Percentiles rank a stretch among this genome's conserved stretches.
Evolutionary conservation across 208 protist genomes (phyloP).

Genomic region (Crithidia fasciculata): DNA sequence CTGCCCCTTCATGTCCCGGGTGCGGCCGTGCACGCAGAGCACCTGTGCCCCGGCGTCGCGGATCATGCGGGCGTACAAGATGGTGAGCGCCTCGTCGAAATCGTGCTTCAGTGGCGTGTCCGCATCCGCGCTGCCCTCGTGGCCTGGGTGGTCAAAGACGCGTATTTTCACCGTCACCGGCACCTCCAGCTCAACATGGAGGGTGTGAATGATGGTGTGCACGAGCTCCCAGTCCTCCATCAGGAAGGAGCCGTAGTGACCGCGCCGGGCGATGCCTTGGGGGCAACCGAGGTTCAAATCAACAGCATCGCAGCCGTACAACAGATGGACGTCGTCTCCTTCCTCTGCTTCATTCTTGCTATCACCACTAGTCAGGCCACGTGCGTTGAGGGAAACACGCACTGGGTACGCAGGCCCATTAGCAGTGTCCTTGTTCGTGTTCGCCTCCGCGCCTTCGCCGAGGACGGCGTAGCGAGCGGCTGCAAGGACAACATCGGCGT

Average conservation of each 20-base stretch:
- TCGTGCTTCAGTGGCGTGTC: constrained; percentile 10
- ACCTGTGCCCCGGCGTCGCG: constrained; percentile 81
- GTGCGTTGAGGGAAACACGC: neutral
- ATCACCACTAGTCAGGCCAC: too few relatives aligned
- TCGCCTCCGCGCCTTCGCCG: constrained; percentile 38
- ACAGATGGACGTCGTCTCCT: constrained; percentile 1
- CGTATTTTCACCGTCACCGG: constrained; percentile 94
- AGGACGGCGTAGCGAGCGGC: constrained; percentile 64
- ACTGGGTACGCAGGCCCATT: constrained; percentile 5
- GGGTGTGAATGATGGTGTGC: constrained; percentile 81
- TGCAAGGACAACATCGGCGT: constrained; percentile 64
- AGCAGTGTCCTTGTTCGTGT: neutral
- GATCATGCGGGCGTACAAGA: constrained; percentile 89
- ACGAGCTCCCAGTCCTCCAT: constrained; percentile 90
- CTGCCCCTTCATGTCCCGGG: constrained; percentile 84
- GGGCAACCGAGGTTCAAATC: constrained; percentile 94
- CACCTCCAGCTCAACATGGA: constrained; percentile 85
- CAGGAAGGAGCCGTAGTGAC: constrained; percentile 92
- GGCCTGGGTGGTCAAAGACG: constrained; percentile 64
- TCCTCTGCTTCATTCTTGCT: neutral
- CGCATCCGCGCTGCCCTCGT: neutral
- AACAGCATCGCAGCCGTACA: constrained; percentile 83
- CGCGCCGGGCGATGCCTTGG: constrained; percentile 92
- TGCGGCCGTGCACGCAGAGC: constrained; percentile 89
- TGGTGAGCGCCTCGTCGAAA: constrained; percentile 76